Conservation (phyloP, 2,329 filamentous ascomycete species). For the Pseudohalonectria lignicola region DNA sequence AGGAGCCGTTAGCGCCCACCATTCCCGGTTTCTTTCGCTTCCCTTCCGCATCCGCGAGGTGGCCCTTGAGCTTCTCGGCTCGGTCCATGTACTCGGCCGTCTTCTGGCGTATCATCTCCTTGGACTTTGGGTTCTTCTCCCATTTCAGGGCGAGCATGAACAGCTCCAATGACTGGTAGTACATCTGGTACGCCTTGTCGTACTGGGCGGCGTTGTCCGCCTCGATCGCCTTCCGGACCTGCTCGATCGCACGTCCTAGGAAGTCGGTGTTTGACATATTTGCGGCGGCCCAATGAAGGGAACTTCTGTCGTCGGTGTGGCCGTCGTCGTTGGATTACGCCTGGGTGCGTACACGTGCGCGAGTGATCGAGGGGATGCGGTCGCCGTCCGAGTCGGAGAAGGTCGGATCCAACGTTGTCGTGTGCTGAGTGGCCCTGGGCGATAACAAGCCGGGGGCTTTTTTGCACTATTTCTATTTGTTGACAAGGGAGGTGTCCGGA, state of each 20-base stretch:
- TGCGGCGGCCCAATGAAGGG: conserved; percentile 13
- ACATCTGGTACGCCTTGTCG: conserved; percentile 90
- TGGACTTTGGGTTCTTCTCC: conserved; percentile 97
- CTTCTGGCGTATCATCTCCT: conserved; percentile 95
- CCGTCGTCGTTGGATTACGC: too few relatives aligned
- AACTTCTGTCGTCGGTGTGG: too few relatives aligned
- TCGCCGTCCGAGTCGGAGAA: too few relatives aligned
- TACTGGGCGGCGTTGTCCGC: conserved; percentile 93
- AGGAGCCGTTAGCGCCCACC: conserved; percentile 62
- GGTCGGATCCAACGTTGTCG: too few relatives aligned
- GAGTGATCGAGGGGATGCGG: too few relatives aligned
- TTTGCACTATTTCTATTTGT: too few relatives aligned
- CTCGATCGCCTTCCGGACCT: conserved; percentile 96
- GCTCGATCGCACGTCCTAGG: conserved; percentile 88
- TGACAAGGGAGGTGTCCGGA: too few relatives aligned
- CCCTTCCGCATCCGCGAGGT: conserved; percentile 64
- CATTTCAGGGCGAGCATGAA: conserved; percentile 99
- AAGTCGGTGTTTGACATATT: conserved; percentile 95
- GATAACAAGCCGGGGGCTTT: too few relatives aligned
- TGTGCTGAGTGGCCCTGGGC: too few relatives aligned
- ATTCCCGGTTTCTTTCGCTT: conserved; percentile 61
- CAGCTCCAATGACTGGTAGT: conserved; percentile 91
- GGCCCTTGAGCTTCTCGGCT: conserved; percentile 92
- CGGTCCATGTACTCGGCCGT: conserved; percentile 97
- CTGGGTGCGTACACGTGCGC: too few relatives aligned